Evolutionary conservation across 2,329 filamentous ascomycete genomes (phyloP), one percentile per base, ranked within the genome.

Genomic region (Penicillium fuscoglaucum): DNA sequence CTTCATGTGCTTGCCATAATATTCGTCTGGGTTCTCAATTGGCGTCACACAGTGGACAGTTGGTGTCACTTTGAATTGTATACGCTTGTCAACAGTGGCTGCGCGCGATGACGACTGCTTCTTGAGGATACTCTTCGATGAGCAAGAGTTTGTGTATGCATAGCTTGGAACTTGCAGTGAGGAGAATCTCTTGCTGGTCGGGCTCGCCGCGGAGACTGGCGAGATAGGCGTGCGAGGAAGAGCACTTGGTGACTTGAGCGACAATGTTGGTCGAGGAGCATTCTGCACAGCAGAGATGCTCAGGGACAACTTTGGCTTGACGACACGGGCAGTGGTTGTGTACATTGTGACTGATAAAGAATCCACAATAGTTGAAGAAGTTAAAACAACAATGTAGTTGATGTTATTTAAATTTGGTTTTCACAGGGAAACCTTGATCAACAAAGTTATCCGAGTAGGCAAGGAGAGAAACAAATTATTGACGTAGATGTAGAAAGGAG

Each of bases 111-210:
- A 58, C 3, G 69, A 57, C 6, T 72, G 67, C 66, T 79, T 80
- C 72, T 80, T 81, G 56, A 81, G 74, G 55, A 81, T 80, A 64
- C 78, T 78, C 69, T 79, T 79, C 24, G 76, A 74, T 1, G 74
- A 73, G 64, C 78, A 76, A 21, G 73, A 70, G 66, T 80, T 80
- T 61, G 67, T 68, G 64, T 81, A 81, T 29, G 70, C 64, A 62
- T 78, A 79, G 31, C 69, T 70, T 24, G 76, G 73, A 40, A 78
- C 71, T 52, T 73, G 70, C 45, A 76, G 61, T 17, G 76, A 73
- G 19, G 76, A 75, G 66, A 77, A 76, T n/a, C 77, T 79, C 63
- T 72, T 71, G 55, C 67, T 67, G 28, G 73, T 74, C 5, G 79
- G 78, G 54, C 76, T 79, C 15, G 73, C 66, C 7, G 75, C 67